Conservation (phyloP, 208 protist species). For the Naegleria gruberi region DNA sequence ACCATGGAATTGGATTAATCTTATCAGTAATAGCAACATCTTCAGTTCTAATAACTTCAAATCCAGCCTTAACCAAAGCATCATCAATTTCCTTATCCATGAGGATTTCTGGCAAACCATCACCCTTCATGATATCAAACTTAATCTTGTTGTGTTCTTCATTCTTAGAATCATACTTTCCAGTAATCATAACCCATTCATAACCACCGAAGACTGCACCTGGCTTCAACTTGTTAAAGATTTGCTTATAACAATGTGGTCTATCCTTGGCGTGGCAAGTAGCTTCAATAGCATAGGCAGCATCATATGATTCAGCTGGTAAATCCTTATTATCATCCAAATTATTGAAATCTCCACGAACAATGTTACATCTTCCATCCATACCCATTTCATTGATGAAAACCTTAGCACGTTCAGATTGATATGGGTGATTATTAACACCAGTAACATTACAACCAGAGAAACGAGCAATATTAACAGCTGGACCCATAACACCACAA, state of each 20-base stretch:
- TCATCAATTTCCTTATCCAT: constrained; percentile 40
- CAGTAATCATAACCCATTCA: constrained; percentile 84
- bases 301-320: constrained; percentile 77
- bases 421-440: constrained; percentile 94
- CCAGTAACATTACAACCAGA: constrained; percentile 81
- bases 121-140: constrained; percentile 83
- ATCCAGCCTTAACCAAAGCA: constrained; percentile 76
- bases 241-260: constrained; percentile 76
- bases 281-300: constrained; percentile 88
- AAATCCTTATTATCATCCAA: constrained; percentile 45
- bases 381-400: constrained; percentile 60
- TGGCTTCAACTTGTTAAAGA: constrained; percentile 84
- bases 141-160: constrained; percentile 71
- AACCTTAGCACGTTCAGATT: constrained; percentile 72
- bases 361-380: constrained; percentile 61
- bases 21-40: constrained; percentile 57
- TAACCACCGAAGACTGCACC: constrained; percentile 80
- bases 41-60: constrained; percentile 69
- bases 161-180: constrained; percentile 79
- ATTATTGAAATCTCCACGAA: constrained; percentile 86
- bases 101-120: constrained; percentile 57
- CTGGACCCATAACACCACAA: constrained; percentile 90
- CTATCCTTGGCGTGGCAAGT: constrained; percentile 90
- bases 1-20: constrained; percentile 69
- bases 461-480: constrained; percentile 84